Evolutionary conservation across 495 filamentous ascomycete species (phyloP), one percentile per base, ranked within the genome.

Genomic region (Apiosordaria backusii): DNA sequence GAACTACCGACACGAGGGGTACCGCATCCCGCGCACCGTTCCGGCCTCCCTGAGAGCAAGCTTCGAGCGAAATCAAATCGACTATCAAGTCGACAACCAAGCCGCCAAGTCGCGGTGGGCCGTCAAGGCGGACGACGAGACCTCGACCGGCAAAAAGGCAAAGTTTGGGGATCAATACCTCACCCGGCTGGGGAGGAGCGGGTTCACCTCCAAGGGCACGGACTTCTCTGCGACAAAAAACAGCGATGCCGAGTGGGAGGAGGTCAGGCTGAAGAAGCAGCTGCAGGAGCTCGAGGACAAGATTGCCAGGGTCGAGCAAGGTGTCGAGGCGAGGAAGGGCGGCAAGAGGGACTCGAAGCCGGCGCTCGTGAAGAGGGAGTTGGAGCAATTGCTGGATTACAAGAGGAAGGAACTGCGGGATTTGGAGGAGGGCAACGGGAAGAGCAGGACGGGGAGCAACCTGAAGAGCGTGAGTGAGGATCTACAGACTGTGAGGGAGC

Each of bases 121-220:
- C 13, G 81, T 85, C 18, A 84, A 85, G 63, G 82, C 82, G 54
- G 89, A 92, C 71, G 89, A 92, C 27, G 84, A 87, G 67, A 97
- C 92, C 2, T 73, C 79, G 4, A 91, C 89, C n/a, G 92, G 92
- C 50, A 86, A 89, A 70, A 99, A 98, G 78, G 88, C 92, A 68
- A 96, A 94, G 76, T 99, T 99, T 76, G 95, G 95, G 61, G 94
- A 98, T 77, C 91, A 95, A 53, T 99, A 99, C 79, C 87, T 99
- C 57, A 91, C 88, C 68, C 89, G 95, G 26, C 81, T 99, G 50
- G 95, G 95, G 21, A 77, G 81, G 62, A 85, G 92, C 61, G 91
- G 90, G 27, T 92, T 92, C 69, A 90, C 92, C 74, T 84, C 85
- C 15, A 82, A 81, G 22, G 95, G 86, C 60, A 99, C 96, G 2